Conservation (phyloP, 192 early-diverging fungal genomes). For the Geranomyces variabilis region DNA sequence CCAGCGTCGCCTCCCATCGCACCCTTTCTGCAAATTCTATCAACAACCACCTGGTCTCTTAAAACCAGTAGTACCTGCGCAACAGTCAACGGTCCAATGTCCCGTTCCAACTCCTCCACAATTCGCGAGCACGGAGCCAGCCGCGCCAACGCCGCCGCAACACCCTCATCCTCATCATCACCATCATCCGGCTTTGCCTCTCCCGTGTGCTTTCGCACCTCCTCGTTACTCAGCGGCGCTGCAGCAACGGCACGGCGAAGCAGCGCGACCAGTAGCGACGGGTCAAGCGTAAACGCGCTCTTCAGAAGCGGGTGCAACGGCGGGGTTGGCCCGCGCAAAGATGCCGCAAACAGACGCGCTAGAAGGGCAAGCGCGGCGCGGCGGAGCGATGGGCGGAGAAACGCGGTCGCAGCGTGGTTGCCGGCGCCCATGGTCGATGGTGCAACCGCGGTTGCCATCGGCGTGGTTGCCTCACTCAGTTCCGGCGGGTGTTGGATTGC, state of each 20-base stretch:
- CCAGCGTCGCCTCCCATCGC: no score
- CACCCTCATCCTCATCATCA: neutral
- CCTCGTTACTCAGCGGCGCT: neutral
- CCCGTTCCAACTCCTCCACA: neutral
- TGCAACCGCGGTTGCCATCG: neutral
- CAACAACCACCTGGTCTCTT: slow-evolving; percentile 4
- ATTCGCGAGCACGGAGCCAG: neutral
- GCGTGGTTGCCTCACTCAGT: neutral
- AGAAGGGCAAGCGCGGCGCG: neutral
- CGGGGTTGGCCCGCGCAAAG: neutral
- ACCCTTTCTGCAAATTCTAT: no score
- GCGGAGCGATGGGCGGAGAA: slow-evolving; percentile 5
- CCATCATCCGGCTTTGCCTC: neutral
- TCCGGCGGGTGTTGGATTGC: neutral
- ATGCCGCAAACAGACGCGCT: neutral
- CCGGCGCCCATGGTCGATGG: neutral
- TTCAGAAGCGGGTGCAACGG: slow-evolving; percentile 5
- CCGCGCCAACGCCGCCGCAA: neutral
- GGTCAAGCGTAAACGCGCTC: slow-evolving; percentile 1
- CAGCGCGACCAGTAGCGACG: neutral
- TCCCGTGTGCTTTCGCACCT: neutral
- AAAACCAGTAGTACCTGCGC: neutral
- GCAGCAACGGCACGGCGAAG: neutral
- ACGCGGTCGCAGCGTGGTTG: neutral
- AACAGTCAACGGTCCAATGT: neutral